Evolutionary conservation across 768 basidiomycete genomes (phyloP), one percentile per base, ranked within the genome.

Genomic region (Strobilomyces confusus): DNA sequence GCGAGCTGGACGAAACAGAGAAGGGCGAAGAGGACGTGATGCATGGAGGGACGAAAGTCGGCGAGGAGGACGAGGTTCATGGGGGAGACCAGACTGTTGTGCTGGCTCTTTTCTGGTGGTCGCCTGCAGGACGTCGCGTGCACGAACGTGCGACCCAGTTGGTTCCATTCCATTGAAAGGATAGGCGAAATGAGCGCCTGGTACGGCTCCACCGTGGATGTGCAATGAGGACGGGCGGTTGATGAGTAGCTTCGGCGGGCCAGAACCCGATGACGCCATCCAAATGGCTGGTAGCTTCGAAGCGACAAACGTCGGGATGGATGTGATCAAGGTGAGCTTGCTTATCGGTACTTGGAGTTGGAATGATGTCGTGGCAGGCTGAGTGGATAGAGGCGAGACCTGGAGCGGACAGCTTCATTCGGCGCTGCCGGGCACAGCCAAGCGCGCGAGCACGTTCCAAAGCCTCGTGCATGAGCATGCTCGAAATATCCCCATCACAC

Each of bases 401-500:
- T 58, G 92, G 75, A 52, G 78, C 76, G 6, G 84, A 80, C 89
- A 98, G 92, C 8, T 79, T 84, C 57, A 98, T 86, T 72, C 98
- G 95, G 66, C 93, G 89, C 76, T 98, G 95, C 52, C 98, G 85
- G 70, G 98, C 95, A 65, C 90, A 98, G 68, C 95, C 92, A 49
- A 98, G 83, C 51, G 98, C 97, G 68, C 91, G 79, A 46, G 95
- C 89, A 58, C 95, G 91, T 57, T 80, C 75, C 94, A 98, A 97
- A 14, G 97, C 93, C 72, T 86, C 80, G 72, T 98, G 94, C 75
- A 99, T 81, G 38, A 83, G 70, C 36, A 83, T 40, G 40, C 86
- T 81, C 40, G 94, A 97, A 65, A 99, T 98, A 65, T 99, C 29
- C 97, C 97, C 95, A 99, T 19, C 97, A 95, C 46, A 95, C 92